Base-by-base conservation (phyloP, 306 rosid species). In the Sophora flavescens region DNA sequence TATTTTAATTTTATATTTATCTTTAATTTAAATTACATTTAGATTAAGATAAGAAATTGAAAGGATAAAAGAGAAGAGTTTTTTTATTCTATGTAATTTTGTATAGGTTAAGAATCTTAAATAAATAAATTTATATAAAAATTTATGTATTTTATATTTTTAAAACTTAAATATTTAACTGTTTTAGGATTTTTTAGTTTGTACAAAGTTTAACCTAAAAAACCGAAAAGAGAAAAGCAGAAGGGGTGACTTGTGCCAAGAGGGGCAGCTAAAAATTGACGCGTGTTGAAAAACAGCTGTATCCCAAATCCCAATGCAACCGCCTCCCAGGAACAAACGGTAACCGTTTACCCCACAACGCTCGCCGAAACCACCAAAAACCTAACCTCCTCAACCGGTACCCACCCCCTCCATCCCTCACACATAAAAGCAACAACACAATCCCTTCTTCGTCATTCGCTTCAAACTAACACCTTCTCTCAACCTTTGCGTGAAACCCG, bases 221-320 rank as follows among this genome's bases (percentile, higher is more conserved):
- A 22, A 22, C 22, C 22, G 1, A 58, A 71, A 44, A 54, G 48
- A 59, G 16, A 28, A 6, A 35, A 59, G 17, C 7, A 35, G 1
- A 35, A 12, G 2, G 52, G 79, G 62, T 77, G 84, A 84, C 51
- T 82, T 77, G 83, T 48, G 72, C 4, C 76, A 79, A 79, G 47
- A 14, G 67, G 26, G 47, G 79, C 58, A 39, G 41, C 62, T 33
- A 2, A 58, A 68, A 70, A 13, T 0, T 0, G 97, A 95, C 98
- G 96, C 97, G 99, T 92, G 96, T 86, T 47, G 32, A 6, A 45
- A 70, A 2, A 91, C 93, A 95, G 97, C 99, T 95, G 99, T 92
- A 90, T 89, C 86, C 87, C 97, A 92, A 85, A 87, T 15, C 65
- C 68, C 16, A 60, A 74, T 11, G 39, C 50, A 77, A 94, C 96